Conservation (phyloP, 2,329 filamentous ascomycete genomes). For the Xylaria sp. region DNA sequence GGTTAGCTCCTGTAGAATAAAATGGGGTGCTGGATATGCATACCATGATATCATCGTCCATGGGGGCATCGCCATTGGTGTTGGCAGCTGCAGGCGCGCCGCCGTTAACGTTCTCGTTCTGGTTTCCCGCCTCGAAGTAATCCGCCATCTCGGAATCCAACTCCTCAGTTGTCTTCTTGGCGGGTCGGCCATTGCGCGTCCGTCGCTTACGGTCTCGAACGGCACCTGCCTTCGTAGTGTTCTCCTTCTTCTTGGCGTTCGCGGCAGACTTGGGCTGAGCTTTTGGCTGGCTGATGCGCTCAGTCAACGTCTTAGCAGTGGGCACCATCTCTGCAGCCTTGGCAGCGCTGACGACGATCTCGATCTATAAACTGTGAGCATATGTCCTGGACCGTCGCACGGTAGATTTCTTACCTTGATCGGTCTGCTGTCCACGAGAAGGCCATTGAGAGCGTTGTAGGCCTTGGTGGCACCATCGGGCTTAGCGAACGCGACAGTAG, state of each 20-base stretch:
- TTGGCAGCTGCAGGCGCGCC: constrained; percentile 49
- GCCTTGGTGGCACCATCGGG: constrained; percentile 83
- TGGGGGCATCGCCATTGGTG: constrained; percentile 58
- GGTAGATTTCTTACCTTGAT: constrained; percentile 73
- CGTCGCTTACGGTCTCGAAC: constrained; percentile 54
- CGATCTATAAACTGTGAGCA: constrained; percentile 63
- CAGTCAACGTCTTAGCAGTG: constrained; percentile 71
- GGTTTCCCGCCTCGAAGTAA: constrained; percentile 69
- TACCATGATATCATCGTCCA: constrained; percentile 64
- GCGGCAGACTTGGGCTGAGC: constrained; percentile 82
- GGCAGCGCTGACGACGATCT: constrained; percentile 82
- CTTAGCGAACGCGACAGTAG: constrained; percentile 84
- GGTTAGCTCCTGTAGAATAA: constrained; percentile 8
- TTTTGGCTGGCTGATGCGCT: constrained; percentile 78
- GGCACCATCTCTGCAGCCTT: constrained; percentile 69
- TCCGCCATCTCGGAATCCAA: constrained; percentile 97
- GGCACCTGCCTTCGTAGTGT: constrained; percentile 48
- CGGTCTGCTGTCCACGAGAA: constrained; percentile 84
- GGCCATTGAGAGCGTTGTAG: constrained; percentile 79
- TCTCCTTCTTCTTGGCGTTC: constrained; percentile 66
- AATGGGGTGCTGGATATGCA: background rate
- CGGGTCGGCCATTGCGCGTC: constrained; percentile 63
- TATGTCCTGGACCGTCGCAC: background rate
- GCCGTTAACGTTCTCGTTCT: constrained; percentile 50
- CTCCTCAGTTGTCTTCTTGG: constrained; percentile 91